phyloP scores from a whole-genome alignment of 257 asterid genomes.

The Solanum neorickii region DNA sequence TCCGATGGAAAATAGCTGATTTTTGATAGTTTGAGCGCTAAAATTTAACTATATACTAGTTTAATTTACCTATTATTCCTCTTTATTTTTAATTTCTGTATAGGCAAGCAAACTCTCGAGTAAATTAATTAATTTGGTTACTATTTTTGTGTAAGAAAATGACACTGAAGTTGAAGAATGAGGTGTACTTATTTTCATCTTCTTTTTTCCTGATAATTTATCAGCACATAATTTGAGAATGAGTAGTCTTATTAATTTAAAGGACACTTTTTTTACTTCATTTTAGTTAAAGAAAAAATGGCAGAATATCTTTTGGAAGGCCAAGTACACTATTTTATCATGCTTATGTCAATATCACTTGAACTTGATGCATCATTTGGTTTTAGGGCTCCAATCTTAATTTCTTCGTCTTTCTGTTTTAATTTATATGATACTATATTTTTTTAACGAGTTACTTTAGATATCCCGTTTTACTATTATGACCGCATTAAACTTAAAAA shows the following conservation, averaged over 20 bases:
- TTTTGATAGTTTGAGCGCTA: neutral
- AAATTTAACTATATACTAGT: neutral
- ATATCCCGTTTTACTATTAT: neutral
- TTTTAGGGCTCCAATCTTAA: constrained; percentile 31
- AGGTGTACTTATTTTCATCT: constrained; percentile 7
- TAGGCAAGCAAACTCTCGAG: neutral
- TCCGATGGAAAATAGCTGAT: neutral
- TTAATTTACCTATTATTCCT: neutral
- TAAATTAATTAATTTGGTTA: neutral
- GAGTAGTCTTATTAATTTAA: neutral
- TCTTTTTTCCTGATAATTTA: neutral
- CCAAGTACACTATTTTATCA: neutral
- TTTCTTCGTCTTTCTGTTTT: no score
- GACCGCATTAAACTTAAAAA: neutral
- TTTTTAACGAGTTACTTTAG: neutral
- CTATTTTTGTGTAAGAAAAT: constrained; percentile 5
- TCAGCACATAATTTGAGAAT: neutral
- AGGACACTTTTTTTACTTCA: neutral
- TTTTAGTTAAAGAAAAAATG: neutral
- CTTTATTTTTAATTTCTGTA: neutral
- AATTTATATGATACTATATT: neutral
- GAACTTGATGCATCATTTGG: constrained; percentile 5
- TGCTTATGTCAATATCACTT: constrained; percentile 28
- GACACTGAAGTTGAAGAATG: constrained; percentile 22
- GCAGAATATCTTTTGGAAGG: neutral